phyloP scores from a whole-genome alignment of 495 filamentous ascomycete genomes.

The Xylaria palmicola region DNA sequence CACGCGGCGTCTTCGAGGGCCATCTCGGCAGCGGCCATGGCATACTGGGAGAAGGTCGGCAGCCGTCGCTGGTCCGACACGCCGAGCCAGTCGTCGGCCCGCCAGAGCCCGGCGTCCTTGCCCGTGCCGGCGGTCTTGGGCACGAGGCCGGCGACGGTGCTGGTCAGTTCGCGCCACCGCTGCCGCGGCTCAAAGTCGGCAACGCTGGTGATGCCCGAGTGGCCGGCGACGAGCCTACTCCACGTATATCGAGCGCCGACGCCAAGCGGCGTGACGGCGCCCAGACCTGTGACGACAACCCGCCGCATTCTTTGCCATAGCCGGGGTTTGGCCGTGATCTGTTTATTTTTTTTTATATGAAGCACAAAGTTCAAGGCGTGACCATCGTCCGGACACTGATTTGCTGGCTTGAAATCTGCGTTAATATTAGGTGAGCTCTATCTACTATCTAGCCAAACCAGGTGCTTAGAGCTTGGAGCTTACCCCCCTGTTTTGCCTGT shows the following conservation, averaged over 20 bases:
- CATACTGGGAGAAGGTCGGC: constrained; percentile 91
- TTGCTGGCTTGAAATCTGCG: not conserved
- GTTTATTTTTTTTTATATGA: not conserved
- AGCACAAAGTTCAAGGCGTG: not conserved
- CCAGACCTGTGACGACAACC: constrained; percentile 93
- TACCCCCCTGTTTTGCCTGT: not conserved
- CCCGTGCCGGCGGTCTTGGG: constrained; percentile 40
- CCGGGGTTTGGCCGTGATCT: constrained; percentile 10
- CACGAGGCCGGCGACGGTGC: constrained; percentile 80
- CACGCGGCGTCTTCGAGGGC: constrained; percentile 82
- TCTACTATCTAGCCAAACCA: no score
- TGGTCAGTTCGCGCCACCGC: constrained; percentile 67
- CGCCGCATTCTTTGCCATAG: constrained; percentile 66
- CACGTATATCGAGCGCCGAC: constrained; percentile 78
- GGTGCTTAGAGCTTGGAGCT: no score
- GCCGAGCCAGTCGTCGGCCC: constrained; percentile 72
- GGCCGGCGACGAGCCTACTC: constrained; percentile 72
- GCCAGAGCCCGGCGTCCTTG: constrained; percentile 52
- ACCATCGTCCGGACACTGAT: not conserved
- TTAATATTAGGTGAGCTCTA: not conserved
- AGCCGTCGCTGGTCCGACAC: constrained; percentile 74
- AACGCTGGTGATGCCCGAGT: constrained; percentile 77
- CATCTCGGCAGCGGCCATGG: constrained; percentile 82
- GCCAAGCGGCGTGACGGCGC: constrained; percentile 87
- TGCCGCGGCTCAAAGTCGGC: constrained; percentile 50